A percentile compares a stretch with the other conserved stretches of the same genome.
Evolutionary conservation across 2,329 filamentous ascomycete genomes (phyloP).

Genomic region (Bipolaris victoriae): DNA sequence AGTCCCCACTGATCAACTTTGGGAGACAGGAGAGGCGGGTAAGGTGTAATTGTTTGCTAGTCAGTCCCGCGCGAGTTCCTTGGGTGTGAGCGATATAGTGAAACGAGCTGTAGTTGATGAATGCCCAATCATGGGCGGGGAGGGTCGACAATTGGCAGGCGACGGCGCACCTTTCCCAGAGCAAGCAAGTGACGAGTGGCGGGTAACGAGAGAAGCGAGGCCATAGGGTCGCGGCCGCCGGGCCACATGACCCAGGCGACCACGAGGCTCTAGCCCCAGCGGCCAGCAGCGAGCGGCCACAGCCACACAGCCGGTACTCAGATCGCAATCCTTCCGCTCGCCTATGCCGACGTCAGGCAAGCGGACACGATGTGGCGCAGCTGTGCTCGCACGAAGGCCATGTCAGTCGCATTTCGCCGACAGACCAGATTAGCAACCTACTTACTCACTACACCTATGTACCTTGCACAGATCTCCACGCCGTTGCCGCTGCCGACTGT

Average conservation of each 20-base stretch:
- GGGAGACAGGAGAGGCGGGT: conserved; percentile 5
- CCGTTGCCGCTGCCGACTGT: conserved; percentile 3
- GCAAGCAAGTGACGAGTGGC: conserved; percentile 17
- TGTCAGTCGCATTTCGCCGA: conserved; percentile 17
- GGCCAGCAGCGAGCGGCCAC: background rate
- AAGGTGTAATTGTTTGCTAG: conserved; percentile 4
- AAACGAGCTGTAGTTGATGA: conserved; percentile 19
- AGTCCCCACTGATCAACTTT: conserved; percentile 17
- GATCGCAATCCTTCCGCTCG: conserved; percentile 2
- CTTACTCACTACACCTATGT: background rate
- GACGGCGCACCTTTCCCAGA: conserved; percentile 15
- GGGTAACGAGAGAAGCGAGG: conserved; percentile 20
- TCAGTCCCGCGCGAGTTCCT: conserved; percentile 12
- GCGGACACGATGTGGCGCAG: conserved; percentile 29
- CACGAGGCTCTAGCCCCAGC: conserved; percentile 1
- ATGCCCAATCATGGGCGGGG: conserved; percentile 15
- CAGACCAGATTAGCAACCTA: conserved; percentile 6
- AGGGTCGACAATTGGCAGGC: background rate
- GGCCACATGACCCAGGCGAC: conserved; percentile 8
- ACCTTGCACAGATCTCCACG: conserved; percentile 1
- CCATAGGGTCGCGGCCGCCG: conserved; percentile 10
- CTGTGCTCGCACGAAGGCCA: conserved; percentile 12
- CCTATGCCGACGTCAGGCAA: conserved; percentile 6
- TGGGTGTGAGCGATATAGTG: conserved; percentile 12
- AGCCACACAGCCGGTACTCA: conserved; percentile 17